Evolutionary conservation across 2,329 filamentous ascomycete species (phyloP).

Genomic region (Macrophomina phaseolina): DNA sequence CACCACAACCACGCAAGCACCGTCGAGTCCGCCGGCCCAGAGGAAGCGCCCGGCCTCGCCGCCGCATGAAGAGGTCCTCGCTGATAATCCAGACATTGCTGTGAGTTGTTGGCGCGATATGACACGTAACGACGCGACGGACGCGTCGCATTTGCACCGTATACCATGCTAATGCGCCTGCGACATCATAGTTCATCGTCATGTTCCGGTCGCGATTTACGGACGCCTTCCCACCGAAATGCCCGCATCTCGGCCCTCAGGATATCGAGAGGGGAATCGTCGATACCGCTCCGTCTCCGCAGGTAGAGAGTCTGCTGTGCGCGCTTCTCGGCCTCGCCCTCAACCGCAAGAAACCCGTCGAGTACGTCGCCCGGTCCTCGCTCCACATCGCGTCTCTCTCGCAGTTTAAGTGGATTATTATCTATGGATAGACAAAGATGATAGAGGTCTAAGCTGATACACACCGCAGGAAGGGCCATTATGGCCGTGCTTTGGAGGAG

Average conservation of each 20-base stretch:
- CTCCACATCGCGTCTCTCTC: background rate
- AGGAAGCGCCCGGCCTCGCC: conserved; percentile 85
- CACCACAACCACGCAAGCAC: conserved; percentile 48
- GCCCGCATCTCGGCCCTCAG: conserved; percentile 90
- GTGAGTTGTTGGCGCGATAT: conserved; percentile 65
- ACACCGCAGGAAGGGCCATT: conserved; percentile 78
- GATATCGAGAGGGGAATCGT: conserved; percentile 89
- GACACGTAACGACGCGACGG: conserved; percentile 41
- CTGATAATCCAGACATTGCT: conserved; percentile 89
- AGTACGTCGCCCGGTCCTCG: conserved; percentile 67
- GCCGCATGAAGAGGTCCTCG: conserved; percentile 85
- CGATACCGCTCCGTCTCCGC: conserved; percentile 78
- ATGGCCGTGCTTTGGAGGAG: conserved; percentile 91
- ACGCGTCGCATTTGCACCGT: conserved; percentile 23
- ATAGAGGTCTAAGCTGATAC: conserved; percentile 38
- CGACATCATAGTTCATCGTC: conserved; percentile 79
- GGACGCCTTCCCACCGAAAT: conserved; percentile 85
- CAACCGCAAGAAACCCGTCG: conserved; percentile 98
- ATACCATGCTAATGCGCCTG: conserved; percentile 36
- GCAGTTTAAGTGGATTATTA: background rate
- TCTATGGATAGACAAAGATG: background rate
- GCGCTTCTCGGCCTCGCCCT: conserved; percentile 84
- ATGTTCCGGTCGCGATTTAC: conserved; percentile 96
- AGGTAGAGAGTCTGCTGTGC: conserved; percentile 87
- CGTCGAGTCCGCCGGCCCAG: conserved; percentile 55